Conservation (phyloP, 345 rosid genomes). For the Cardamine chenopodiifolia region DNA sequence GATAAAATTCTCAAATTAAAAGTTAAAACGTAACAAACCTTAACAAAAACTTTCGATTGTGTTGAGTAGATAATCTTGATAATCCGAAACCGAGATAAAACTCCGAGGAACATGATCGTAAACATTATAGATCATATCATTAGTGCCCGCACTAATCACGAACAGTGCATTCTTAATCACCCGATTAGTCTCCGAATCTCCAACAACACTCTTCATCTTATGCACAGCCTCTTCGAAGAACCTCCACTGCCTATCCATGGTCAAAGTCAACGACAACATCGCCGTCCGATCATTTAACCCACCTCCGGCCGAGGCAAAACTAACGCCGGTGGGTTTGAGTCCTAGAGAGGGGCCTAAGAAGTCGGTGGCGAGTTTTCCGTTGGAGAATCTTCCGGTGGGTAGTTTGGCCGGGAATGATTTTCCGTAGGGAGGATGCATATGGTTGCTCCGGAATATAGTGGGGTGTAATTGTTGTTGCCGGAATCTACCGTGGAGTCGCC, state of each 20-base stretch:
- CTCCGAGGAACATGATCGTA: slow-evolving; percentile 27
- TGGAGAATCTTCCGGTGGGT: slow-evolving; percentile 46
- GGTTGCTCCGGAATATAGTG: slow-evolving; percentile 33
- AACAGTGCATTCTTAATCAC: slow-evolving; percentile 39
- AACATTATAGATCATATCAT: slow-evolving; percentile 42
- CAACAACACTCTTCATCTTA: slow-evolving; percentile 37
- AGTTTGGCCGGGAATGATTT: slow-evolving; percentile 37
- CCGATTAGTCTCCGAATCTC: slow-evolving; percentile 35
- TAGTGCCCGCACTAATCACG: slow-evolving; percentile 45
- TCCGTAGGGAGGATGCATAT: slow-evolving; percentile 43
- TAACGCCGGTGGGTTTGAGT: slow-evolving; percentile 47
- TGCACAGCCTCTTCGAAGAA: slow-evolving; percentile 36
- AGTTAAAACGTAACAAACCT: slow-evolving; percentile 24
- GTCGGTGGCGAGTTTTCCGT: slow-evolving; percentile 48
- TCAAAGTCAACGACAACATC: slow-evolving; percentile 2
- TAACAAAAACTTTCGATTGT: slow-evolving; percentile 22
- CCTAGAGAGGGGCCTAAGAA: slow-evolving; percentile 38
- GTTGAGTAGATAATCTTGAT: slow-evolving; percentile 36
- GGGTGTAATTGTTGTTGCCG: slow-evolving; percentile 44
- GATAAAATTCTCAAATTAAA: not conserved
- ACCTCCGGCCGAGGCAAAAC: slow-evolving; percentile 47
- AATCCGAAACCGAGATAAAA: slow-evolving; percentile 19
- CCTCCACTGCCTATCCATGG: slow-evolving; percentile 34
- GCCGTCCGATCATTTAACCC: slow-evolving; percentile 44
- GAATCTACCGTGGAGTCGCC: slow-evolving; percentile 51